These are phyloP conservation scores for Penicillium paneum DNA, from an alignment of 2,329 filamentous ascomycete species.

Conservation along the genomic window DNA sequence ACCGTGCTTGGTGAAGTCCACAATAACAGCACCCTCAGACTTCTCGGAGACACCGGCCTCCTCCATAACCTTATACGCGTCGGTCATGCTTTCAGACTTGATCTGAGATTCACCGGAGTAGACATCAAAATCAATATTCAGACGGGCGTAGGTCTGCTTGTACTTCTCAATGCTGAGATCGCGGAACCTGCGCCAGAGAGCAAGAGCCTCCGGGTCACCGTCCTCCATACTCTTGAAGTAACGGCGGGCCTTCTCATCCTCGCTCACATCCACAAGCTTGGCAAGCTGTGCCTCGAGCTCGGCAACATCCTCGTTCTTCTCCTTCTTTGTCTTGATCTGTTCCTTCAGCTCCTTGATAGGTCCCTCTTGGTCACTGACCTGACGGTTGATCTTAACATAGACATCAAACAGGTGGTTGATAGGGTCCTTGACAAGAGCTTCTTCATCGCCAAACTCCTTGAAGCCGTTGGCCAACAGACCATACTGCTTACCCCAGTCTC, in stretches of 20 bases:
- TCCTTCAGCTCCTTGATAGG: slow-evolving; percentile 55
- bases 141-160: slow-evolving; percentile 60
- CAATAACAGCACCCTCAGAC: slow-evolving; percentile 63
- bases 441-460: slow-evolving; percentile 59
- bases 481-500: slow-evolving; percentile 68
- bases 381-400: slow-evolving; percentile 62
- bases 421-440: slow-evolving; percentile 58
- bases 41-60: slow-evolving; percentile 61
- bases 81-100: slow-evolving; percentile 59
- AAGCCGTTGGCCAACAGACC: slow-evolving; percentile 63
- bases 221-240: slow-evolving; percentile 69
- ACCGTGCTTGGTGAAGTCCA: slow-evolving; percentile 67
- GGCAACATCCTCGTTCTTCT: slow-evolving; percentile 48
- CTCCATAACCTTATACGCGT: slow-evolving; percentile 58
- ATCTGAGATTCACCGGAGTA: slow-evolving; percentile 69
- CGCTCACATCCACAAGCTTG: slow-evolving; percentile 50
- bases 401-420: slow-evolving; percentile 65
- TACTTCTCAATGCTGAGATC: slow-evolving; percentile 64
- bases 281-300: slow-evolving; percentile 50
- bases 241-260: slow-evolving; percentile 59
- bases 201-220: slow-evolving; percentile 56
- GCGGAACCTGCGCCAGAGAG: slow-evolving; percentile 62
- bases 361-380: slow-evolving; percentile 55
- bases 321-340: slow-evolving; percentile 47
- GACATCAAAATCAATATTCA: slow-evolving; percentile 64